These are phyloP conservation scores for Talaromyces sp. DNA, from an alignment of 2,329 filamentous ascomycete genomes.

Conservation along the genomic window DNA sequence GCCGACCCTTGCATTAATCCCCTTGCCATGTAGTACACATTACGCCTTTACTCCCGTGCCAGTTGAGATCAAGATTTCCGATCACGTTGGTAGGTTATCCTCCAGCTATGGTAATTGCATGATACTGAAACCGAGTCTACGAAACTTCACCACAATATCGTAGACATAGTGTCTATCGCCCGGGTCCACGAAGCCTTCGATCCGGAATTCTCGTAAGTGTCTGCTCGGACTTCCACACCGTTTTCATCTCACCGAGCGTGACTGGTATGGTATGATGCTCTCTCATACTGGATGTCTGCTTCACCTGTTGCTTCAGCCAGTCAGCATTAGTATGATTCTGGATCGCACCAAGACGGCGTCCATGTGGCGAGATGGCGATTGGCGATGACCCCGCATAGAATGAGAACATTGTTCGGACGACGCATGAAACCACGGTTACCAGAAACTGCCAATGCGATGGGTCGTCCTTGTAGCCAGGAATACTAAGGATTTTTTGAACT, in stretches of 20 bases:
- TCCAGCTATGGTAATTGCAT: neutral
- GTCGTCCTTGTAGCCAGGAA: neutral
- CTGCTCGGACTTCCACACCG: neutral
- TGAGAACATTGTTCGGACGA: neutral
- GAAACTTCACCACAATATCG: neutral
- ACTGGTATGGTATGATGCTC: neutral
- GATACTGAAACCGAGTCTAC: neutral
- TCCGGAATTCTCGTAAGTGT: neutral
- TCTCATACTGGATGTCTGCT: neutral
- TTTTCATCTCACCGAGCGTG: neutral
- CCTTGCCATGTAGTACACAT: neutral
- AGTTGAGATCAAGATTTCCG: neutral
- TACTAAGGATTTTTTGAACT: neutral
- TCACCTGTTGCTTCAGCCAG: neutral
- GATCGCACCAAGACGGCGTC: neutral
- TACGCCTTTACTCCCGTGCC: neutral
- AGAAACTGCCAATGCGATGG: neutral
- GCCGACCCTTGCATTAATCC: neutral
- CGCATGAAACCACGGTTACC: neutral
- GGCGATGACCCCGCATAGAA: neutral
- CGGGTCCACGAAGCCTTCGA: neutral
- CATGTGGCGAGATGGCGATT: neutral
- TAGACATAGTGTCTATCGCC: neutral
- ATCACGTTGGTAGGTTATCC: neutral
- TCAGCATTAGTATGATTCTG: neutral